These are phyloP conservation scores for Pseudozyma thailandica DNA, from an alignment of 1,284 basidiomycete species.

Conservation along the genomic window DNA sequence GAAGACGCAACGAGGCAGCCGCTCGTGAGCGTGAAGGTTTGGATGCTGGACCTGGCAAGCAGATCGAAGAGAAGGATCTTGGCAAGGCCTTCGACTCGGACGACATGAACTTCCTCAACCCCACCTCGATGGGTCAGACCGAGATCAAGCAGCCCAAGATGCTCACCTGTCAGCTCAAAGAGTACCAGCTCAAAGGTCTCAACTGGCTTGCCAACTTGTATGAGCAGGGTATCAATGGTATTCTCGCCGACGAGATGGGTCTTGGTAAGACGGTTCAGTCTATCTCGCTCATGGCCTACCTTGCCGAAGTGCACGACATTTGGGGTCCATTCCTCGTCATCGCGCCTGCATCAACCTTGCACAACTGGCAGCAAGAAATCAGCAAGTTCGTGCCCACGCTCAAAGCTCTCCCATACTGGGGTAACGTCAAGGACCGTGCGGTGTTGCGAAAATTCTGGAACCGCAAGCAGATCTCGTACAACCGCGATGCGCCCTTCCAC, in stretches of 20 bases:
- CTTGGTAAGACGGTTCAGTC: constrained; percentile 90
- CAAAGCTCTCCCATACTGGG: constrained; percentile 98
- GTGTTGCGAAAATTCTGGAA: constrained; percentile 98
- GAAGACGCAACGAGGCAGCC: constrained; percentile 75
- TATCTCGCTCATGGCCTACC: constrained; percentile 93
- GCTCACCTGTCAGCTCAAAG: constrained; percentile 95
- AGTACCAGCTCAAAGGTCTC: constrained; percentile 97
- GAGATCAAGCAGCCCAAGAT: constrained; percentile 91
- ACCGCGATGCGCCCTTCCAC: constrained; percentile 95
- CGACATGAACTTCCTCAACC: constrained; percentile 99
- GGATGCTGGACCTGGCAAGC: constrained; percentile 31
- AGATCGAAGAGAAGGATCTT: constrained; percentile 58
- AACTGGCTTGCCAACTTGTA: constrained; percentile 98
- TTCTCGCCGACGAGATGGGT: constrained; percentile 83
- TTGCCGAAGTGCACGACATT: constrained; percentile 96
- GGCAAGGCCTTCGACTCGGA: constrained; percentile 73
- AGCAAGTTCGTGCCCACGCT: constrained; percentile 92
- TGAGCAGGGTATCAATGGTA: constrained; percentile 86
- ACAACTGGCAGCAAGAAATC: constrained; percentile 99
- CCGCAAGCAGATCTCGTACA: constrained; percentile 95
- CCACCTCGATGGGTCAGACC: constrained; percentile 84
- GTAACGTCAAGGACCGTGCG: constrained; percentile 93
- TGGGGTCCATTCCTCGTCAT: constrained; percentile 99
- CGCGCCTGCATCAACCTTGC: constrained; percentile 94
- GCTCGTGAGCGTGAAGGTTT: constrained; percentile 41